Conservation (phyloP, 164 flowering plant species). For the Magnolia sinica region DNA sequence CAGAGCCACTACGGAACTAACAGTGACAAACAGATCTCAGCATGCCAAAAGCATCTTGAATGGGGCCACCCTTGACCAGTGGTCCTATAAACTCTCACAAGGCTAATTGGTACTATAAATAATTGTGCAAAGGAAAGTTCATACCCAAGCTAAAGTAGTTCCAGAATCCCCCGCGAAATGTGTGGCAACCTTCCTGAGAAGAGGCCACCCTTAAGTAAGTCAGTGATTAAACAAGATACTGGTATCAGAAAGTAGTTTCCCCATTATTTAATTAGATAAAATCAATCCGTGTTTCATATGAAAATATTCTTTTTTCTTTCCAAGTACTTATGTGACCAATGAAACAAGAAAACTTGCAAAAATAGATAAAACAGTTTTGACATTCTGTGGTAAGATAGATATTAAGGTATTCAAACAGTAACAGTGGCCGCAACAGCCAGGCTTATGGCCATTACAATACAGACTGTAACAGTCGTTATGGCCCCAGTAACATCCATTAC, state of each 20-base stretch:
- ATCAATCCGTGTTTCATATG: background rate
- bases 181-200: conserved; percentile 71
- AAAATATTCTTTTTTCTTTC: background rate
- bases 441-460: too few relatives aligned
- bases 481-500: too few relatives aligned
- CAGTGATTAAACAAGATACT: background rate
- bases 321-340: background rate
- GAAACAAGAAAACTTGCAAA: background rate
- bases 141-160: conserved; percentile 98
- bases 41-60: background rate
- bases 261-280: background rate
- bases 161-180: conserved; percentile 97
- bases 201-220: background rate
- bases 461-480: too few relatives aligned
- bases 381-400: background rate
- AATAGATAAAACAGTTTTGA: background rate
- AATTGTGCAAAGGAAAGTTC: conserved; percentile 9
- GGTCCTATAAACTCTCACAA: background rate
- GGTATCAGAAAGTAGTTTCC: background rate
- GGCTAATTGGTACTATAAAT: background rate
- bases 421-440: too few relatives aligned
- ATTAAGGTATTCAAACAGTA: too few relatives aligned
- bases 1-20: background rate
- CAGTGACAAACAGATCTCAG: background rate
- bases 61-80: background rate